phyloP scores from a whole-genome alignment of 2,329 filamentous ascomycete genomes.

The Beauveria sp. region DNA sequence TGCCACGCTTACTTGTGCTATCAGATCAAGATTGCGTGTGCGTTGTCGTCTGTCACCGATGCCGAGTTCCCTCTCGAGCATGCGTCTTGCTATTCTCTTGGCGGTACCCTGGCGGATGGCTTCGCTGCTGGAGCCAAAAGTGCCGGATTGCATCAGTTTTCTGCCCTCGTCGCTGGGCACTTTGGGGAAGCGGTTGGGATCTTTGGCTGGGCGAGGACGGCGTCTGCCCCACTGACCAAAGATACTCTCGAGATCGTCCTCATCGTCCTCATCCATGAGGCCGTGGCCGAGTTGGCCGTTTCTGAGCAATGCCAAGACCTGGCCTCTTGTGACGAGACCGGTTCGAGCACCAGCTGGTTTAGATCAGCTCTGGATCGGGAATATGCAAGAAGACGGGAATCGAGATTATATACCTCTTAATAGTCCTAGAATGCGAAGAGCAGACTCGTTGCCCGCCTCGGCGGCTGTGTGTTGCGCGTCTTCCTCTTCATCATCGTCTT shows the following conservation, averaged over 20 bases:
- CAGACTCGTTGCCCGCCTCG: neutral
- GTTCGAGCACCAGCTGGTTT: constrained; percentile 19
- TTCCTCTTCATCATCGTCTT: constrained; percentile 27
- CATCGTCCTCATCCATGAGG: constrained; percentile 29
- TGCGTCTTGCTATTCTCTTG: constrained; percentile 52
- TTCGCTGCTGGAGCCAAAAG: constrained; percentile 64
- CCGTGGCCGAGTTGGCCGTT: constrained; percentile 29
- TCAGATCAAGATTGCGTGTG: constrained; percentile 53
- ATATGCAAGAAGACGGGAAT: neutral
- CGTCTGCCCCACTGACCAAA: constrained; percentile 35
- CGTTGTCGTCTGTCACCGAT: constrained; percentile 53
- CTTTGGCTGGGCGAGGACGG: constrained; percentile 32
- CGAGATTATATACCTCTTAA: constrained; percentile 20
- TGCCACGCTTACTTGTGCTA: constrained; percentile 53
- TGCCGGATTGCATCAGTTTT: constrained; percentile 73
- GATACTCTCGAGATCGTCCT: constrained; percentile 24
- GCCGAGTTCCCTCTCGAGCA: constrained; percentile 78
- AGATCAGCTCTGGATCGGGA: neutral
- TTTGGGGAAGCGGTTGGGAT: constrained; percentile 63
- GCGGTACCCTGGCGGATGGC: constrained; percentile 44
- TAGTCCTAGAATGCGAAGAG: constrained; percentile 20
- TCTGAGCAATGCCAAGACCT: constrained; percentile 33
- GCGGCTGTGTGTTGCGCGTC: constrained; percentile 23
- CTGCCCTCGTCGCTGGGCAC: constrained; percentile 72
- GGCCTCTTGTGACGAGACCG: constrained; percentile 26